phyloP scores from a whole-genome alignment of 306 rosid species.

The Benincasa hispida region DNA sequence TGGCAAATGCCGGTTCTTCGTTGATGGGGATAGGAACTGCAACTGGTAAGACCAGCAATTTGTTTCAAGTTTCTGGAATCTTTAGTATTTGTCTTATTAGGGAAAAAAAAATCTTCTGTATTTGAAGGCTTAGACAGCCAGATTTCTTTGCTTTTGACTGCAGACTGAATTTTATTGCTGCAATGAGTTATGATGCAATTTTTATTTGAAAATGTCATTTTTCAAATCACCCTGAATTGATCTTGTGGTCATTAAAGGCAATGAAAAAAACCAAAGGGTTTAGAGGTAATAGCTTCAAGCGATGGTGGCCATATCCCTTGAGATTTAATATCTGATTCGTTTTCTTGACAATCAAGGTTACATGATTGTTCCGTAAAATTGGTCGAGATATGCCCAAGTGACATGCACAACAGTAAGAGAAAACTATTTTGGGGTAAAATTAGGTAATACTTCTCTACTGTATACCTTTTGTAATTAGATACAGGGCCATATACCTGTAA shows the following conservation, averaged over 20 bases:
- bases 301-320: neutral
- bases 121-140: neutral
- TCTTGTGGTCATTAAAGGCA: neutral
- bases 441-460: neutral
- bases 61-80: neutral
- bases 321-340: neutral
- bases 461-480: neutral
- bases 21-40: constrained; percentile 95
- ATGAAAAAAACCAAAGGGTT: neutral
- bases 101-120: neutral
- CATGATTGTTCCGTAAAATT: neutral
- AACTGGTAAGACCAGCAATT: constrained; percentile 34
- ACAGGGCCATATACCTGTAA: neutral
- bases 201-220: neutral
- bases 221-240: neutral
- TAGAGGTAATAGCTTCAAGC: neutral
- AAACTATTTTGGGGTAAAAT: neutral
- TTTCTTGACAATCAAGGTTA: neutral
- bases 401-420: neutral
- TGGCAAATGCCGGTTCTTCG: constrained; percentile 94
- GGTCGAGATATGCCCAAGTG: neutral
- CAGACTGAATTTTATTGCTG: neutral
- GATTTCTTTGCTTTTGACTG: neutral
- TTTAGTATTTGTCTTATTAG: neutral
- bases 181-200: neutral